Evolutionary conservation across 2,329 filamentous ascomycete species (phyloP), one percentile per base, ranked within the genome.

Genomic region (Neopestalotiopsis sp.): DNA sequence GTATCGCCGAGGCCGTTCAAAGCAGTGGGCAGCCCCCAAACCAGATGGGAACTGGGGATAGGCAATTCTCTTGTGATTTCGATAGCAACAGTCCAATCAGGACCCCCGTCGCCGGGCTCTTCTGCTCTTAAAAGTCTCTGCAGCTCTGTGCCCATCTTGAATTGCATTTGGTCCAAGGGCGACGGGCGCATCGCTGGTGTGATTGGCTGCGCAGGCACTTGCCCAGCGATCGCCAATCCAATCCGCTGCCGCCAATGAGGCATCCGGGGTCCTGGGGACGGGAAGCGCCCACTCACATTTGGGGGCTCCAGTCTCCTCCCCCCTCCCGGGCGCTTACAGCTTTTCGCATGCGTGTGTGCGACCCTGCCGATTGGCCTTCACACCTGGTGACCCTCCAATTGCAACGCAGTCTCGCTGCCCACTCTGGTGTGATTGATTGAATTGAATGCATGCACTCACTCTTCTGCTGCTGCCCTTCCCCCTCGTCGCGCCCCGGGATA

Each of bases 301-400:
- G 14, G 20, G 34, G 24, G 24, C 24, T 28, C 24, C 24, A 28
- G 24, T 28, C 24, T 28, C 24, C 24, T 28, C 30, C 24, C 24
- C 56, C 58, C 32, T 32, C 58, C 28, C 65, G 52, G 65, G 65
- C 65, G 65, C 65, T 67, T 67, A 67, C 65, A 40, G 59, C 32
- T 56, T 28, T 28, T 28, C 24, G 3, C 34, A 38, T 38, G 34
- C 34, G 32, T 67, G 56, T 52, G 65, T 59, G 32, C 65, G 56
- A 67, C 56, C 32, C 52, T 59, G 52, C 65, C 56, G 65, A 60
- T 60, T 60, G 65, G 65, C 56, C 38, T 60, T 24, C 52, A 62
- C 59, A 14, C 42, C 28, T 42, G 65, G 34, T 28, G 28, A 24
- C 60, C 24, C 20, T 38, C 64, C 42, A 45, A 20, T 57, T 58